Percentiles rank a stretch among this genome's conserved stretches.
Conservation (phyloP, 768 basidiomycete genomes). For the Leccinellum rugosiceps region DNA sequence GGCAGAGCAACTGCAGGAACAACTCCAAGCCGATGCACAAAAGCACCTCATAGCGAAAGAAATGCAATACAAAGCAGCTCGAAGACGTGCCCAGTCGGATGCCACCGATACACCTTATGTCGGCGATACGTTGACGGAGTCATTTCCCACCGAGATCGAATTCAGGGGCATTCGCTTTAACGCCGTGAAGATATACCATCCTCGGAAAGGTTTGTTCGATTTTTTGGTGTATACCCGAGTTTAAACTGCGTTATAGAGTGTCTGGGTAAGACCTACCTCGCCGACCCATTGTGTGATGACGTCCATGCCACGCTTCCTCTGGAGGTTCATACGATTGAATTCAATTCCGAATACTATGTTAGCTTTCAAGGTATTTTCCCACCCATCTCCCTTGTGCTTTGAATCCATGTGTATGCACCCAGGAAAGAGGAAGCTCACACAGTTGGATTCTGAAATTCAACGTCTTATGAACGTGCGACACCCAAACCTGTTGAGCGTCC, state of each 20-base stretch:
- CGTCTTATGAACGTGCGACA: slow-evolving; percentile 58
- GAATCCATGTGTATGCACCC: neutral
- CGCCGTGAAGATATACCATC: slow-evolving; percentile 70
- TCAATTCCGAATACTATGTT: slow-evolving; percentile 66
- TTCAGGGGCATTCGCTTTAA: slow-evolving; percentile 59
- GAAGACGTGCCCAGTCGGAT: slow-evolving; percentile 67
- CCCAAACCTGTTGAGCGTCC: slow-evolving; percentile 60
- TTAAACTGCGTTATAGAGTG: slow-evolving; percentile 40
- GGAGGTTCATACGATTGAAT: slow-evolving; percentile 65
- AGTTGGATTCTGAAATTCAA: slow-evolving; percentile 64
- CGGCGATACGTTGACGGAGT: slow-evolving; percentile 55
- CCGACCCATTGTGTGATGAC: slow-evolving; percentile 73
- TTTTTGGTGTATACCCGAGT: neutral
- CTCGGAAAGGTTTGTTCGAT: slow-evolving; percentile 51
- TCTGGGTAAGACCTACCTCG: slow-evolving; percentile 65
- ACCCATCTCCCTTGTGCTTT: neutral
- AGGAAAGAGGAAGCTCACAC: slow-evolving; percentile 69
- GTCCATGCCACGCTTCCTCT: slow-evolving; percentile 55
- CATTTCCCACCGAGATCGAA: slow-evolving; percentile 55
- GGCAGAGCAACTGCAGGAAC: slow-evolving; percentile 60
- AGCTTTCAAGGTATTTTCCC: slow-evolving; percentile 51
- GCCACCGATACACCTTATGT: slow-evolving; percentile 59
- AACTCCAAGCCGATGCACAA: slow-evolving; percentile 64
- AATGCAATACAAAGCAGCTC: slow-evolving; percentile 46
- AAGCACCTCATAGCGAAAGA: slow-evolving; percentile 46